These are phyloP conservation scores for Musa acuminata DNA, from an alignment of 176 grass and related monocot species.

Conservation along the genomic window DNA sequence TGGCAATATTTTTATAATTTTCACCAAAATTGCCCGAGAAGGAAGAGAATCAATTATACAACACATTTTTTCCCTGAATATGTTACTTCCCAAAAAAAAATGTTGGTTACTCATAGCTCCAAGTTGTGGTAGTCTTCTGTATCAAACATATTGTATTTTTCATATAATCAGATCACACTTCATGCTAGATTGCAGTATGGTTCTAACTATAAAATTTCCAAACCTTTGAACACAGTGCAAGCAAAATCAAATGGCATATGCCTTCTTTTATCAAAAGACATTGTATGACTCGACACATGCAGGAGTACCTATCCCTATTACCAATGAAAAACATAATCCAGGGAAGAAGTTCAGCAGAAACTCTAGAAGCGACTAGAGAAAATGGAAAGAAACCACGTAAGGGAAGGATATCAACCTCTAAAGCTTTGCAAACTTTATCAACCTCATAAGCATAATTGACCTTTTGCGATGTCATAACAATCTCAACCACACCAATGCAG, in stretches of 20 bases:
- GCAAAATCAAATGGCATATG: not conserved
- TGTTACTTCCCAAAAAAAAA: not conserved
- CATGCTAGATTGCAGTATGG: not conserved
- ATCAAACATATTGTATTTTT: not conserved
- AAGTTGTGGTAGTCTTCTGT: not conserved
- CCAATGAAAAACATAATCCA: not conserved
- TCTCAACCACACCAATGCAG: conserved; percentile 22
- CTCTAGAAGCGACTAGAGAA: not conserved
- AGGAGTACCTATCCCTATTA: too few species aligned
- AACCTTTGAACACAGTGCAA: too few species aligned
- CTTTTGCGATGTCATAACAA: conserved; percentile 22
- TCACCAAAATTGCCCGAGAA: not conserved
- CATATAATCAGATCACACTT: not conserved
- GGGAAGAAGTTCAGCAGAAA: not conserved
- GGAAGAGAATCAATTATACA: not conserved
- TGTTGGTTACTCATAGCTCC: not conserved
- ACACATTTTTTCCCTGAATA: not conserved
- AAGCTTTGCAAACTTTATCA: conserved; percentile 30
- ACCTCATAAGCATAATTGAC: conserved; percentile 25
- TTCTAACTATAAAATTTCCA: not conserved
- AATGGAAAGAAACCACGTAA: not conserved
- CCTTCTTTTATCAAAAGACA: not conserved
- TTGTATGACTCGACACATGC: not conserved
- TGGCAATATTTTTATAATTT: not conserved
- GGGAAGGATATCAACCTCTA: conserved; percentile 6